Evolutionary conservation across 257 asterid genomes (phyloP), one percentile per base, ranked within the genome.

Genomic region (Coffea canephora): DNA sequence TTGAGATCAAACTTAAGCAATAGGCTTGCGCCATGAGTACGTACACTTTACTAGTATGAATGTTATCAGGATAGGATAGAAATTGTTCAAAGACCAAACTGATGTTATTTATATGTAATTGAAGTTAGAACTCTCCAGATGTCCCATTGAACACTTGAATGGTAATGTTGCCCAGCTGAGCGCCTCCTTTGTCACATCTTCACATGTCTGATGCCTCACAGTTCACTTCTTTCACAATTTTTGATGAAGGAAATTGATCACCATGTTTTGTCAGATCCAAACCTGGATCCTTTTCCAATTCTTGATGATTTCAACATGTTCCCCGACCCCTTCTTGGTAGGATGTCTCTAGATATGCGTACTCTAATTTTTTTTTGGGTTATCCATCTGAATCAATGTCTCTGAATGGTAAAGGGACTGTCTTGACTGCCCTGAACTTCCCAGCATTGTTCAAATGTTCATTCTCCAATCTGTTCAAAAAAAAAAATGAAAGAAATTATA

Each of bases 371-470:
- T 62, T 68, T 74, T 31, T 31, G 34, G 34, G 71, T 86, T 78
- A 89, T 48, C 89, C 84, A 79, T 95, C 98, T 1, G 97, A 93
- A 69, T 93, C 96, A 31, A 82, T 76, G 78, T 89, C 98, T 10
- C 89, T 89, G 80, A 93, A 95, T 18, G 98, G 99, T 80, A 95
- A 82, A 9, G 99, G 99, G 82, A 95, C 98, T 61, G 94, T 76
- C 84, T 91, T 92, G 84, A 95, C 97, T 52, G 98, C 99, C 83
- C 99, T 90, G 64, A 86, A 95, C 77, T 92, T 91, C 8, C 99
- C 99, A 11, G 86, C 97, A 76, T 95, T 95, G 92, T 91, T 93
- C 80, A 95, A 82, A 80, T 95, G 99, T 79, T 95, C 99, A 85
- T 95, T 90, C 87, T 95, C 99, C 93, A 95, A 77, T 83, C 99